Percentiles rank a stretch among this genome's conserved stretches.
phyloP scores from a whole-genome alignment of 352 stramenopile species.

The Thraustotheca clavata region DNA sequence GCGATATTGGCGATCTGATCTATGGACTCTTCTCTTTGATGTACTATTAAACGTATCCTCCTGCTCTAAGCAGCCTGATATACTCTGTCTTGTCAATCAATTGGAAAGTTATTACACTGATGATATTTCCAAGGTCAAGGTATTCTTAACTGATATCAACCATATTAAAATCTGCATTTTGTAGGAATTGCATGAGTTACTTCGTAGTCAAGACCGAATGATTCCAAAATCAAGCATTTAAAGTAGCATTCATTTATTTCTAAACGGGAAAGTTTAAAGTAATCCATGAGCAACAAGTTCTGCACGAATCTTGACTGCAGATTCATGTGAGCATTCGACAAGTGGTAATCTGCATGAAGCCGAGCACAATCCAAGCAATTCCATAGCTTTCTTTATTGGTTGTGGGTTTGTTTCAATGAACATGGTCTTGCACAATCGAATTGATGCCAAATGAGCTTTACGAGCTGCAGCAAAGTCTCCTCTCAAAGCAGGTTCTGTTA shows the following conservation, averaged over 20 bases:
- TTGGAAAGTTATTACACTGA: not conserved
- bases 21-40: slow-evolving; percentile 70
- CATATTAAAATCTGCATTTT: not conserved
- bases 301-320: slow-evolving; percentile 48
- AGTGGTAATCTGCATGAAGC: slow-evolving; percentile 65
- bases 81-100: not conserved
- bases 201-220: not conserved
- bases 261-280: slow-evolving; percentile 30
- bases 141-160: not conserved
- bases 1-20: slow-evolving; percentile 65
- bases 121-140: not conserved
- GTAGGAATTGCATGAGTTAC: not conserved
- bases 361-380: slow-evolving; percentile 81
- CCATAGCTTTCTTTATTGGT: slow-evolving; percentile 86
- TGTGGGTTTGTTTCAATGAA: slow-evolving; percentile 89
- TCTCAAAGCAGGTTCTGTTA: slow-evolving; percentile 67
- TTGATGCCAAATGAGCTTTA: slow-evolving; percentile 80
- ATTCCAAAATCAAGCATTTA: not conserved
- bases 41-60: slow-evolving; percentile 59
- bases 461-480: slow-evolving; percentile 72
- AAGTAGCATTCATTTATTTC: not conserved
- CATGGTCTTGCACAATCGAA: slow-evolving; percentile 86
- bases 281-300: slow-evolving; percentile 69
- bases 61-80: slow-evolving; percentile 49
- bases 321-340: slow-evolving; percentile 57